Evolutionary conservation across 176 grass and related monocot genomes (phyloP).

Genomic region (Lolium perenne): DNA sequence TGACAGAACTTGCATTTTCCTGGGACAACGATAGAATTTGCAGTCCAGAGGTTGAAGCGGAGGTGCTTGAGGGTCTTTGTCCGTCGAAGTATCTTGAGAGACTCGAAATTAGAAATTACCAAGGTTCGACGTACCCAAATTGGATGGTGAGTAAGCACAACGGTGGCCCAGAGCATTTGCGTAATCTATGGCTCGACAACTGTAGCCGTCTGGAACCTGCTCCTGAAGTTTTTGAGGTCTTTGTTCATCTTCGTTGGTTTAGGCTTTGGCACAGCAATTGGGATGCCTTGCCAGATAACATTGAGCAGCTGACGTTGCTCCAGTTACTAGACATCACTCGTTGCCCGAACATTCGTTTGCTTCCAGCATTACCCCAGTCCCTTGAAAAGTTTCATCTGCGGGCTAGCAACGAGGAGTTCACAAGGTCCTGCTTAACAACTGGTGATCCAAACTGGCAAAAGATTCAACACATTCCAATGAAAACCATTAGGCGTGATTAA

Average conservation of each 20-base stretch:
- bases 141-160: too few species aligned
- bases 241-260: neutral
- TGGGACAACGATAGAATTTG: neutral
- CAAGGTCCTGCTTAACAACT: neutral
- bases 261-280: neutral
- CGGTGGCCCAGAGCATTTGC: too few species aligned
- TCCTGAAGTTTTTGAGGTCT: too few species aligned
- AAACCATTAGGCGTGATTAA: too few species aligned
- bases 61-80: too few species aligned
- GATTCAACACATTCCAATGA: neutral
- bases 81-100: too few species aligned
- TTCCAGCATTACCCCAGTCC: neutral
- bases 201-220: too few species aligned
- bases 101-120: too few species aligned
- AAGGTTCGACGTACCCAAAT: too few species aligned
- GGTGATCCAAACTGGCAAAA: neutral
- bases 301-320: neutral
- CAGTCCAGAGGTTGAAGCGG: neutral
- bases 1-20: neutral
- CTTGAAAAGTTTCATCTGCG: neutral
- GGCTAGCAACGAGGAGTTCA: neutral
- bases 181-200: too few species aligned
- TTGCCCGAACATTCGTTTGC: neutral
- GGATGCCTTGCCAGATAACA: neutral
- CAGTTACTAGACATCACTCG: neutral